phyloP scores from a whole-genome alignment of 768 basidiomycete genomes.

The Hirschioporus abietinus region DNA sequence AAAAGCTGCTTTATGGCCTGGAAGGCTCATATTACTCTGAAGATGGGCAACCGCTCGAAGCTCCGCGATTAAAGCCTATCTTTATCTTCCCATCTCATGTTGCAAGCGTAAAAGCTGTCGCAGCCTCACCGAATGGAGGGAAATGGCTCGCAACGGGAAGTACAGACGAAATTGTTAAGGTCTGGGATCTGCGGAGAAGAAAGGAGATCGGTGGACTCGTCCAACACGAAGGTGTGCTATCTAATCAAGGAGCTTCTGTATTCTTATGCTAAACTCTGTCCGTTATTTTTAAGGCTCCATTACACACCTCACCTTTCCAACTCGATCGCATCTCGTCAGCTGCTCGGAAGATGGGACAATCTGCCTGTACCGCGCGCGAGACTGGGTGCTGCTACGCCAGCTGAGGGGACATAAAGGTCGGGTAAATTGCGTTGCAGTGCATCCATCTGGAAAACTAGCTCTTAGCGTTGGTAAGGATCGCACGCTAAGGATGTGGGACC shows the following conservation, averaged over 20 bases:
- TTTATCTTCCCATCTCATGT: slow-evolving; percentile 98
- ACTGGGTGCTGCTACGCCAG: slow-evolving; percentile 85
- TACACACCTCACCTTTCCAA: slow-evolving; percentile 81
- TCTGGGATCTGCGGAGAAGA: slow-evolving; percentile 88
- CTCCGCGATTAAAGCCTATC: slow-evolving; percentile 56
- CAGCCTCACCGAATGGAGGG: slow-evolving; percentile 81
- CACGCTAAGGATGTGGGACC: slow-evolving; percentile 95
- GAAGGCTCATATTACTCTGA: slow-evolving; percentile 43
- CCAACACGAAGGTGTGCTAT: slow-evolving; percentile 80
- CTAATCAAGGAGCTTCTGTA: slow-evolving; percentile 3
- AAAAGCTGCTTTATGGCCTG: slow-evolving; percentile 91
- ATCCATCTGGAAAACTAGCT: slow-evolving; percentile 89
- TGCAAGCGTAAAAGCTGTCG: slow-evolving; percentile 85
- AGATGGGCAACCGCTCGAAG: slow-evolving; percentile 28
- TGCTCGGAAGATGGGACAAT: slow-evolving; percentile 92
- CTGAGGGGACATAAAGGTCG: slow-evolving; percentile 93
- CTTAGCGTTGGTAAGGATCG: slow-evolving; percentile 88
- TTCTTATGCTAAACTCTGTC: not conserved
- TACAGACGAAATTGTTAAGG: slow-evolving; percentile 93
- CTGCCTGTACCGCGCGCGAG: slow-evolving; percentile 85
- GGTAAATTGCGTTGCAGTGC: slow-evolving; percentile 85
- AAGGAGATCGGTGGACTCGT: slow-evolving; percentile 94
- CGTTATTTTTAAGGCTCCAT: slow-evolving; percentile 64
- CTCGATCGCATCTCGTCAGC: slow-evolving; percentile 84
- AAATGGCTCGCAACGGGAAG: slow-evolving; percentile 97